Base-by-base conservation (phyloP, 352 stramenopile genomes). In the Saprolegnia diclina region DNA sequence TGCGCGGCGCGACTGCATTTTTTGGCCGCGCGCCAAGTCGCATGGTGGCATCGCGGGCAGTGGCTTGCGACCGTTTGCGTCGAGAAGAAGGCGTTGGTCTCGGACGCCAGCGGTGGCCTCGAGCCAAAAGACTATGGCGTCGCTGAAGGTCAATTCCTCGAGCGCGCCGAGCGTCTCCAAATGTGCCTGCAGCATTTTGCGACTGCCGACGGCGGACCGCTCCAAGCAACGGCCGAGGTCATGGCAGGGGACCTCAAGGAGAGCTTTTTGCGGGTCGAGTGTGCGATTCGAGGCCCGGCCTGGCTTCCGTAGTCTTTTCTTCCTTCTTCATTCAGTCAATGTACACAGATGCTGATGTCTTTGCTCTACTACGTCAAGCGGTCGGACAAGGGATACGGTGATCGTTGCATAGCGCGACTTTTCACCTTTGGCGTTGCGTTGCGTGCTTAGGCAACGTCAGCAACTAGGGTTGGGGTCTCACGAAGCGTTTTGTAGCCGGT, bases 51-150 rank as follows among this genome's bases (percentile, higher is more conserved):
- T 24, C 13, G 24, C 9, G 52, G 52, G 13, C 13, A 16, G 35
- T 59, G 52, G 52, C 24, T 59, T 9, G 3, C 24, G 24, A 42
- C 52, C 13, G 52, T 7, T 4, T 13, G 24, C 35, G 52, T 42
- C 35, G 24, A 59, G 35, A 59, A 59, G 52, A 59, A 59, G 35
- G 52, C 52, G 35, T 59, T 59, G 1, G 42, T 48, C 3, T 1
- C 42, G 3, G 52, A 59, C 13, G 52, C 7, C 24, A 9, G 24
- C 24, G 11, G 35, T 24, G 19, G 19, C 11, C 52, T 59, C 52
- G 52, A 59, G 35, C 35, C 52, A 14, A 59, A 59, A 9, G 52
- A 59, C 52, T 59, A 26, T n/a, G 19, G 52, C 35, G 52, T 59
- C 24, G 52, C 52, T 10, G 52, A 59, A 24, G 35, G 11, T 3